Evolutionary conservation across 148 eudicot genomes (phyloP).

Genomic region (Persicaria maculosa): DNA sequence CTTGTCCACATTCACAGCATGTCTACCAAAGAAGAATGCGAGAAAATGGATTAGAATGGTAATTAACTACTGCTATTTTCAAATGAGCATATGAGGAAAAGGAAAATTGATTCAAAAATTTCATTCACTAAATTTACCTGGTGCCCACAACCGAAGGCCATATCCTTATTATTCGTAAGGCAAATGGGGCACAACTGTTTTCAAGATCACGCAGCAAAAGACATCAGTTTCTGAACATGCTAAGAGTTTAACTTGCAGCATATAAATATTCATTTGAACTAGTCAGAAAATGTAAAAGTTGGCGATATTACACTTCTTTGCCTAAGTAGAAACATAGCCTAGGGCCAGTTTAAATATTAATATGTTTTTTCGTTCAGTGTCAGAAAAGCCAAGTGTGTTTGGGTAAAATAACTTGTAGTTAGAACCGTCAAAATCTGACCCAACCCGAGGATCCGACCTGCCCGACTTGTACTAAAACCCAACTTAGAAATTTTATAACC

Average conservation of each 20-base stretch:
- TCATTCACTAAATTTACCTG: slow-evolving; percentile 44
- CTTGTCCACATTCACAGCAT: slow-evolving; percentile 78
- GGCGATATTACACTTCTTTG: neutral
- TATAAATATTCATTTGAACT: neutral
- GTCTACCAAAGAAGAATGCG: slow-evolving; percentile 35
- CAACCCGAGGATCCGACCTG: too few species aligned
- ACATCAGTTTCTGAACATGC: slow-evolving; percentile 1
- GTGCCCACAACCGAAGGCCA: slow-evolving; percentile 99
- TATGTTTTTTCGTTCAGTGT: too few species aligned
- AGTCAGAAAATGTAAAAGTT: neutral
- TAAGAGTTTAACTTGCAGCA: neutral
- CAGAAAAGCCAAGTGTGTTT: too few species aligned
- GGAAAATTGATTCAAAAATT: neutral
- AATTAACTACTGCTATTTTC: neutral
- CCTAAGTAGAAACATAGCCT: too few species aligned
- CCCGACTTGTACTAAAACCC: too few species aligned
- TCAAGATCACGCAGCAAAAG: neutral
- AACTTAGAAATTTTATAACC: too few species aligned
- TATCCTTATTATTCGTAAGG: slow-evolving; percentile 68
- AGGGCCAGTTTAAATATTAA: too few species aligned
- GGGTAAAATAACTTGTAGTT: too few species aligned
- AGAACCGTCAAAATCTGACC: too few species aligned
- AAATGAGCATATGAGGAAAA: neutral
- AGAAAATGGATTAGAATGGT: neutral
- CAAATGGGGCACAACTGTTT: slow-evolving; percentile 77